Percentiles rank a stretch among this genome's conserved stretches.
phyloP scores from a whole-genome alignment of 73 alveolate species.

The Paraurostyla sp. region DNA sequence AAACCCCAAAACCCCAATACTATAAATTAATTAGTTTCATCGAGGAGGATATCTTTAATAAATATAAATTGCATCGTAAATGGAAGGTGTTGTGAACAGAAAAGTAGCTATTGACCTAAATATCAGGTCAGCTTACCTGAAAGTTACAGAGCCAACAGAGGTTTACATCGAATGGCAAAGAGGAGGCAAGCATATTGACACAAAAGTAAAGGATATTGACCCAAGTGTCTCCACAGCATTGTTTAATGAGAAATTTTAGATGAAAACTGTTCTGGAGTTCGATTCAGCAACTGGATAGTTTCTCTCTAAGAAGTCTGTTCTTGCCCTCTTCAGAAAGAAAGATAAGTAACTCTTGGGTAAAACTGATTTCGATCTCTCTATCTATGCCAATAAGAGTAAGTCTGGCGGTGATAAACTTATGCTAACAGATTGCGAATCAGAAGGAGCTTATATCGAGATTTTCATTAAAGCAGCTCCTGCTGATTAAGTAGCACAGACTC shows the following conservation, averaged over 20 bases:
- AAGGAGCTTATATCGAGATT: slow-evolving; percentile 29
- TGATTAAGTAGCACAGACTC: background rate
- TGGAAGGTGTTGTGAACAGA: slow-evolving; percentile 37
- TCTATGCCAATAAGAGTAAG: slow-evolving; percentile 35
- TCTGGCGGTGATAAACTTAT: background rate
- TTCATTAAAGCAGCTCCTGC: background rate
- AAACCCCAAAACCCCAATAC: no score
- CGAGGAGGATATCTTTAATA: no score
- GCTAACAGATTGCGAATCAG: background rate
- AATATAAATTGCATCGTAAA: no score
- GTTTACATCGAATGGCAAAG: slow-evolving; percentile 36
- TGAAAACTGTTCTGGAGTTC: slow-evolving; percentile 52
- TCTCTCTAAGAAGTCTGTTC: slow-evolving; percentile 5
- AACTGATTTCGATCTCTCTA: slow-evolving; percentile 34
- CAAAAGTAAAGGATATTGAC: slow-evolving; percentile 18
- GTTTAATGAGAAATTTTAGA: slow-evolving; percentile 35
- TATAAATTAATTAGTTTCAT: no score
- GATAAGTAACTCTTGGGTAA: slow-evolving; percentile 21
- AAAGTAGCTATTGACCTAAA: slow-evolving; percentile 49
- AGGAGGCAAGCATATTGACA: slow-evolving; percentile 28
- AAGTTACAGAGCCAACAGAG: slow-evolving; percentile 36
- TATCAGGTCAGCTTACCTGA: slow-evolving; percentile 1
- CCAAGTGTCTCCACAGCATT: background rate
- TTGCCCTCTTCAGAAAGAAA: slow-evolving; percentile 47
- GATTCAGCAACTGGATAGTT: background rate